These are phyloP conservation scores for Leccinum uliginosum DNA, from an alignment of 768 basidiomycete genomes.

Conservation along the genomic window DNA sequence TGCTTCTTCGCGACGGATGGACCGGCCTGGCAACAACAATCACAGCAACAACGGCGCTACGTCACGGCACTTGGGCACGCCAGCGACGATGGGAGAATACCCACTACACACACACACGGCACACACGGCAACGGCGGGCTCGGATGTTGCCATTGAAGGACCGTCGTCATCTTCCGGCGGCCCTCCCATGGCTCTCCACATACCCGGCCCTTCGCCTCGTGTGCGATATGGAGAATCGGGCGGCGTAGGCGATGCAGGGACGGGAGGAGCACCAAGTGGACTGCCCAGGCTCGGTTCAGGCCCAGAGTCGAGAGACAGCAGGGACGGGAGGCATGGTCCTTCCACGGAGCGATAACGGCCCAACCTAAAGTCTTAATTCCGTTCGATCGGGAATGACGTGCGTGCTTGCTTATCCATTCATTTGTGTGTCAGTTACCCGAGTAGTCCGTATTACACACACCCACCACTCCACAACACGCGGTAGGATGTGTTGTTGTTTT, in stretches of 20 bases:
- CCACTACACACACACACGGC: neutral
- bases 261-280: neutral
- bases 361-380: neutral
- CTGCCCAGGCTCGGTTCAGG: slow-evolving; percentile 22
- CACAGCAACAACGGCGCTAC: neutral
- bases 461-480: slow-evolving; percentile 12
- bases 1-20: slow-evolving; percentile 25
- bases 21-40: slow-evolving; percentile 28
- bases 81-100: slow-evolving; percentile 25
- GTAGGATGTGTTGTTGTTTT: neutral
- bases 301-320: slow-evolving; percentile 34
- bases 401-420: slow-evolving; percentile 1
- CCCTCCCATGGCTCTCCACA: slow-evolving; percentile 30
- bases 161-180: slow-evolving; percentile 9
- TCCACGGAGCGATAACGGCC: slow-evolving; percentile 22
- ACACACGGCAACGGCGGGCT: slow-evolving; percentile 19
- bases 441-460: slow-evolving; percentile 7
- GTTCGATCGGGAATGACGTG: neutral
- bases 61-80: slow-evolving; percentile 1
- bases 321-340: slow-evolving; percentile 30
- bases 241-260: slow-evolving; percentile 5
- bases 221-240: slow-evolving; percentile 35
- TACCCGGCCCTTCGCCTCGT: slow-evolving; percentile 30
- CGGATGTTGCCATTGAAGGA: slow-evolving; percentile 31
- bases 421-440: slow-evolving; percentile 6